A percentile compares a stretch with the other conserved stretches of the same genome.
Conservation (phyloP, 352 stramenopile species). For the Pythium phragmiticola region DNA sequence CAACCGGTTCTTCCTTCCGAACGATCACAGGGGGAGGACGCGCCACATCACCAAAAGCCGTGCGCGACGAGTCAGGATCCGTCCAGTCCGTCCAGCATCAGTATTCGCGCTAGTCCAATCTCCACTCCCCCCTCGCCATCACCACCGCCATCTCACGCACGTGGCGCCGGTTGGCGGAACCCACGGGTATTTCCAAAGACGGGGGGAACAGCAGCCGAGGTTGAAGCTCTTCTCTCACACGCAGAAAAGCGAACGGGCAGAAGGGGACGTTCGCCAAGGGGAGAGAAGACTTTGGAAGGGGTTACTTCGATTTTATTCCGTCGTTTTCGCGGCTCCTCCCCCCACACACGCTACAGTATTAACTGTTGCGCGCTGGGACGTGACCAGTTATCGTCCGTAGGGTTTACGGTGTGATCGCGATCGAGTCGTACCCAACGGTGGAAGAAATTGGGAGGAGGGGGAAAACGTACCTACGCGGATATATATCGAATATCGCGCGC, state of each 20-base stretch:
- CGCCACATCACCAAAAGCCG: neutral
- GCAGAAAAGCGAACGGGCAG: neutral
- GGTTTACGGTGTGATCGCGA: no score
- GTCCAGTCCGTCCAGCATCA: neutral
- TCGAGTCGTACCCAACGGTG: no score
- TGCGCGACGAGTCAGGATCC: neutral
- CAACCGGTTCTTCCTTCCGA: neutral
- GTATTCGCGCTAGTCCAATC: neutral
- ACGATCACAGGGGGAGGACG: neutral
- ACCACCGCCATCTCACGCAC: neutral
- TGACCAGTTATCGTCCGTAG: no score
- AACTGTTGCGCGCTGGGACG: neutral
- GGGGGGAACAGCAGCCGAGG: neutral
- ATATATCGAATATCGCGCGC: no score
- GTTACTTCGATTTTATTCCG: conserved; percentile 1
- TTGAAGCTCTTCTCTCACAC: neutral
- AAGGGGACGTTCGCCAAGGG: neutral
- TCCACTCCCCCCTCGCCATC: neutral
- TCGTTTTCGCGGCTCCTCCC: neutral
- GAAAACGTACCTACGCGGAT: no score
- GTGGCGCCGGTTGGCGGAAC: neutral
- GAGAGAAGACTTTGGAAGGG: neutral
- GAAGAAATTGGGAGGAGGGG: no score
- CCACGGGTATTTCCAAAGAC: neutral
- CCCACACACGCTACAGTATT: neutral